Evolutionary conservation across 169 alveolate genomes (phyloP).

Genomic region (Eimeria acervulina): DNA sequence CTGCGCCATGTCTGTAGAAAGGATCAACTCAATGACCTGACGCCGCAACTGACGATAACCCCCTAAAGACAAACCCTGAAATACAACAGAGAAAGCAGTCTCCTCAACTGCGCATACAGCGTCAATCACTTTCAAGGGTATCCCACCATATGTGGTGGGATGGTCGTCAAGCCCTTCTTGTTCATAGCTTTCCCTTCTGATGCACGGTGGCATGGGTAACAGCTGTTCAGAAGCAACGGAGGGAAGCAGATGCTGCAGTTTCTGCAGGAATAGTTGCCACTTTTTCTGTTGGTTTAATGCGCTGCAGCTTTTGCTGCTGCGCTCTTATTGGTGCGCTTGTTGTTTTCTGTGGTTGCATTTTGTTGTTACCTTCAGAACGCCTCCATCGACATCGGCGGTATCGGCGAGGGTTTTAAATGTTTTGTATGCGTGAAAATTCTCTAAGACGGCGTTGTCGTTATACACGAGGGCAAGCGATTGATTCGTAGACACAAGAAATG

Average conservation of each 20-base stretch:
- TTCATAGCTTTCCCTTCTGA: neutral
- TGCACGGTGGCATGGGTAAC: neutral
- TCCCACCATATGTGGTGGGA: neutral
- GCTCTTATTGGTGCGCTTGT: neutral
- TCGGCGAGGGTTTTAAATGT: conserved; percentile 89
- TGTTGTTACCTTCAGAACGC: conserved; percentile 14
- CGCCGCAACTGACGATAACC: conserved; percentile 89
- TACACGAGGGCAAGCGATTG: conserved; percentile 94
- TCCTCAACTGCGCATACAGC: neutral
- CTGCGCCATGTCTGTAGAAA: conserved; percentile 96
- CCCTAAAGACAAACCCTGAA: conserved; percentile 81
- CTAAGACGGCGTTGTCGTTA: conserved; percentile 96
- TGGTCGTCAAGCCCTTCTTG: neutral
- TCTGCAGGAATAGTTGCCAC: neutral
- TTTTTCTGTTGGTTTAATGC: neutral
- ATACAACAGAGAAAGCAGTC: neutral
- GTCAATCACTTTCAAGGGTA: neutral
- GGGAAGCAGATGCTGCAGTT: neutral
- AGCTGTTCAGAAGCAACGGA: neutral
- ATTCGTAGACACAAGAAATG: conserved; percentile 90
- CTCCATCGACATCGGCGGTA: conserved; percentile 64
- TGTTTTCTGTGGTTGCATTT: neutral
- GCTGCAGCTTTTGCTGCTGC: no score
- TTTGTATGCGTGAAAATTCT: conserved; percentile 95
- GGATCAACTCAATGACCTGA: conserved; percentile 94